Percentiles rank a stretch among this genome's conserved stretches.
Conservation (phyloP, 2,329 filamentous ascomycete genomes). For the Emmonsia crescens region DNA sequence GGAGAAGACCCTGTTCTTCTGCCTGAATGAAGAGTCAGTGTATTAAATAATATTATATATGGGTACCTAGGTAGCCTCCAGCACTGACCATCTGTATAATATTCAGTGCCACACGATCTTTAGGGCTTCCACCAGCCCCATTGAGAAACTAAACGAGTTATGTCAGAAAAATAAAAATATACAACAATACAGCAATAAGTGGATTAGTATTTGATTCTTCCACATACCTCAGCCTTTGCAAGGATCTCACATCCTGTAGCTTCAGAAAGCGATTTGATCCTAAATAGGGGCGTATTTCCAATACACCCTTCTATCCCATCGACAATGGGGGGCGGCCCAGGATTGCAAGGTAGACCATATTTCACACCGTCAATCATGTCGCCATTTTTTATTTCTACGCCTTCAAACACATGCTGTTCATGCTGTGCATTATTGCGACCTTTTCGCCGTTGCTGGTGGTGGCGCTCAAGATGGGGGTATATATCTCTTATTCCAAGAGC, state of each 20-base stretch:
- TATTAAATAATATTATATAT: conserved; percentile 3
- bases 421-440: background rate
- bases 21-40: conserved; percentile 39
- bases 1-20: conserved; percentile 64
- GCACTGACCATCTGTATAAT: conserved; percentile 60
- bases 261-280: conserved; percentile 72
- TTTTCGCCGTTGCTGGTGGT: conserved; percentile 43
- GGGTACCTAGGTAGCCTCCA: background rate
- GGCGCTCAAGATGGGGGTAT: conserved; percentile 61
- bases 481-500: conserved; percentile 68
- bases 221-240: conserved; percentile 68
- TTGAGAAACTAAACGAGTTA: conserved; percentile 59
- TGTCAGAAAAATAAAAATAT: conserved; percentile 9
- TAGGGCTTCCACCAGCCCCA: conserved; percentile 84
- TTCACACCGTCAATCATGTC: conserved; percentile 14
- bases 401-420: background rate
- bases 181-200: background rate
- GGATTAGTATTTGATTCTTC: background rate
- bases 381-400: conserved; percentile 39
- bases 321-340: conserved; percentile 42
- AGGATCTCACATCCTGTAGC: conserved; percentile 83
- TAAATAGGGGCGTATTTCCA: conserved; percentile 81
- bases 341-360: conserved; percentile 14
- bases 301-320: conserved; percentile 86
- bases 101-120: conserved; percentile 84